Evolutionary conservation across 192 early-diverging fungal species (phyloP), one percentile per base, ranked within the genome.

Genomic region (Coemansia erecta): DNA sequence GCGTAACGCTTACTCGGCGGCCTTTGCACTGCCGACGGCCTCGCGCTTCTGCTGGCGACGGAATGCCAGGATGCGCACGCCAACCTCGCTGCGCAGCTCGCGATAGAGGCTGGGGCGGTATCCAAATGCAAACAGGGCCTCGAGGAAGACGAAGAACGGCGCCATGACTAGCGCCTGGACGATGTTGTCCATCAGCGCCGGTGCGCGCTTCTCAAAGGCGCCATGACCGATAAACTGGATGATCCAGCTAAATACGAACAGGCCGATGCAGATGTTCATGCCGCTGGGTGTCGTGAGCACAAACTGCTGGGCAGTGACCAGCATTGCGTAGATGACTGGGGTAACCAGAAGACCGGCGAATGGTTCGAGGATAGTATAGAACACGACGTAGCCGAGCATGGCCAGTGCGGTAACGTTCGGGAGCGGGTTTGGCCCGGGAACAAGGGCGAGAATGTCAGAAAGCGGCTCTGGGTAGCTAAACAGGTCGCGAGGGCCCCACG

Each of bases 171-270:
- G 44, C 3, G 95, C 94, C 85, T 96, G 93, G 3, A 89, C 41
- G 14, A 94, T 64, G 68, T 94, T 94, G 62, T 98, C 90, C 21
- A 91, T 45, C 22, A 98, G 69, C 19, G 92, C 92, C 1, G 95
- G 96, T 2, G 88, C 89, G 64, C 94, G 85, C 61, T 85, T 87
- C 59, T 98, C 96, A 50, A 77, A 86, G 26, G 91, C 77, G 47
- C 92, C 92, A 60, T 97, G 95, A 40, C 95, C 92, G 57, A 90
- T 79, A 71, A 98, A 94, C 72, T 98, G 95, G 9, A 84, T 68
- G 52, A 94, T 81, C 95, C 95, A 98, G 41, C 87, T 79, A 40
- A 72, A 19, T 39, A 89, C 73, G 67, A 93, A 92, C 52, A 92
- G 53, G 19, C 40, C 75, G 11, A 83, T 48, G 10, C 89, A 86